phyloP scores from a whole-genome alignment of 148 eudicot species.

The Persicaria tinctoria region DNA sequence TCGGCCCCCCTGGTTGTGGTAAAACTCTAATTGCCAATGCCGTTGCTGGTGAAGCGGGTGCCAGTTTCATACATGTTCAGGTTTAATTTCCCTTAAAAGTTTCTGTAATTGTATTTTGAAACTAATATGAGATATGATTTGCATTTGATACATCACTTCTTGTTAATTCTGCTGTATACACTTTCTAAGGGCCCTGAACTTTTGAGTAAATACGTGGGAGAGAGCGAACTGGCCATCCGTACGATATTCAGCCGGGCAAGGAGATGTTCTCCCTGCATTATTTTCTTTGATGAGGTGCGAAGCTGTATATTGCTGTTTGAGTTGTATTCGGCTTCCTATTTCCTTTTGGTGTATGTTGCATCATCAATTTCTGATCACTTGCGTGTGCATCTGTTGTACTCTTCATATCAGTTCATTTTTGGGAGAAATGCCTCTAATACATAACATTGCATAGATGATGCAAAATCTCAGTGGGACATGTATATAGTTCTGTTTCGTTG shows the following conservation, averaged over 20 bases:
- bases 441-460: no score
- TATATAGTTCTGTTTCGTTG: no score
- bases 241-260: slow-evolving; percentile 59
- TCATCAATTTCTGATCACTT: not conserved
- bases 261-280: slow-evolving; percentile 69
- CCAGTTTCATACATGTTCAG: slow-evolving; percentile 67
- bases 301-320: not conserved
- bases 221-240: slow-evolving; percentile 59
- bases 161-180: not conserved
- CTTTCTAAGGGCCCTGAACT: slow-evolving; percentile 55
- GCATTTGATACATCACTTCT: not conserved
- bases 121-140: not conserved
- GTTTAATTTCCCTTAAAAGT: slow-evolving; percentile 19
- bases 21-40: slow-evolving; percentile 81
- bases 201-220: slow-evolving; percentile 67
- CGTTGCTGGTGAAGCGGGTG: slow-evolving; percentile 76
- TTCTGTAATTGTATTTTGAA: not conserved
- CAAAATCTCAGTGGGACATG: no score
- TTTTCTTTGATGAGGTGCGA: slow-evolving; percentile 77
- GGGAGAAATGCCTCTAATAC: not conserved
- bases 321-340: not conserved
- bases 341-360: not conserved
- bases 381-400: no score
- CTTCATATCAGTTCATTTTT: not conserved
- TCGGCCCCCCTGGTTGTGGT: slow-evolving; percentile 86